These are phyloP conservation scores for Diphasiastrum complanatum DNA, from an alignment of 83 land plant genomes.

Conservation along the genomic window DNA sequence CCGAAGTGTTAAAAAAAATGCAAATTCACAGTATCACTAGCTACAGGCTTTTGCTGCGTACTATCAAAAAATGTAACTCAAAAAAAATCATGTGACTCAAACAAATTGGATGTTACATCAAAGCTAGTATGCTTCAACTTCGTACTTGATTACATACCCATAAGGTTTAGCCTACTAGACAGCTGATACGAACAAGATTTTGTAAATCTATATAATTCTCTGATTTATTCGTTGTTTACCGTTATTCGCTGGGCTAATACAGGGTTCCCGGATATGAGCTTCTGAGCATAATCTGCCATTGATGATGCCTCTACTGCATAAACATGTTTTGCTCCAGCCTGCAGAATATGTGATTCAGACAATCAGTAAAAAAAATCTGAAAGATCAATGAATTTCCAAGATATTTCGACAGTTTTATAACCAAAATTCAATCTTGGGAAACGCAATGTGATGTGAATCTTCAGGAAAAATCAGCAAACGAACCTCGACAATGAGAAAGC, in stretches of 20 bases:
- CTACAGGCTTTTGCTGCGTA: neutral
- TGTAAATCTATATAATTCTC: neutral
- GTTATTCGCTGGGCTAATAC: conserved; percentile 59
- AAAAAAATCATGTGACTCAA: too few species aligned
- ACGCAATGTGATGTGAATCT: too few species aligned
- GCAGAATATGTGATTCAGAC: neutral
- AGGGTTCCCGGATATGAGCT: conserved; percentile 80
- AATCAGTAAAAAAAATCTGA: neutral
- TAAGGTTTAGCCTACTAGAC: too few species aligned
- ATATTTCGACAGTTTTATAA: too few species aligned
- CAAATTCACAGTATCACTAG: conserved; percentile 2
- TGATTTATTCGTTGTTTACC: conserved; percentile 25
- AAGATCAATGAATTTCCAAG: too few species aligned
- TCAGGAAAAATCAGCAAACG: too few species aligned
- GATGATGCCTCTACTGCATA: conserved; percentile 99
- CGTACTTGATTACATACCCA: too few species aligned
- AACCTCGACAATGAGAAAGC: too few species aligned
- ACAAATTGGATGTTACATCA: too few species aligned
- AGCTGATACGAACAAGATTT: too few species aligned
- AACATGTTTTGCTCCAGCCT: conserved; percentile 99
- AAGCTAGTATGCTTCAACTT: too few species aligned
- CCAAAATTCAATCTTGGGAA: too few species aligned
- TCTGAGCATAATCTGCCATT: conserved; percentile 95
- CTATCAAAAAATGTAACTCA: neutral
- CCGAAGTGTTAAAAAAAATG: neutral